phyloP scores from a whole-genome alignment of 78 protist species.

The Dictyostelium capitatum region DNA sequence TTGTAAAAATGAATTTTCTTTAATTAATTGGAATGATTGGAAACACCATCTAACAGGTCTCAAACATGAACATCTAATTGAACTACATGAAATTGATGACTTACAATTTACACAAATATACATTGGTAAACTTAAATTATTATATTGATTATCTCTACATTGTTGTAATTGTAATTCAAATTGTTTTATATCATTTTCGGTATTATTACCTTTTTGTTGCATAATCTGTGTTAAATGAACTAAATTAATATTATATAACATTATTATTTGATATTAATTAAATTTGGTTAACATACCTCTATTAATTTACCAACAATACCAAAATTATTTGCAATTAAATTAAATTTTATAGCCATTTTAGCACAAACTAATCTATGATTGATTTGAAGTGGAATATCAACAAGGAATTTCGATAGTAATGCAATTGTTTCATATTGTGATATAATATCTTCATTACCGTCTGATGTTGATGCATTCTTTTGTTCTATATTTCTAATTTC shows the following conservation, averaged over 20 bases:
- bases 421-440: slow-evolving; percentile 11
- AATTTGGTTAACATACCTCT: neutral
- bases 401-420: slow-evolving; percentile 40
- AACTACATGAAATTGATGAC: neutral
- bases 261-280: no score
- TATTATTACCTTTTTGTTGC: neutral
- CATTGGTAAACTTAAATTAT: slow-evolving; percentile 36
- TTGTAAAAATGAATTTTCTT: slow-evolving; percentile 22
- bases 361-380: slow-evolving; percentile 69
- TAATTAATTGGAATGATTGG: slow-evolving; percentile 29
- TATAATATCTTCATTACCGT: neutral
- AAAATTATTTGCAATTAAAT: slow-evolving; percentile 43
- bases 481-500: slow-evolving; percentile 1
- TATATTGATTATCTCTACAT: slow-evolving; percentile 9
- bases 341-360: slow-evolving; percentile 65
- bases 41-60: slow-evolving; percentile 50
- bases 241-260: no score
- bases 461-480: neutral
- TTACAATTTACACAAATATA: slow-evolving; percentile 68
- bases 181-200: neutral
- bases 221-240: no score
- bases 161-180: neutral
- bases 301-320: slow-evolving; percentile 31
- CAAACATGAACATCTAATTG: slow-evolving; percentile 32
- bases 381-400: slow-evolving; percentile 69